A percentile compares a stretch with the other conserved stretches of the same genome.
These are phyloP conservation scores for Boletus pseudopeckii DNA, from an alignment of 768 basidiomycete species.

Conservation along the genomic window DNA sequence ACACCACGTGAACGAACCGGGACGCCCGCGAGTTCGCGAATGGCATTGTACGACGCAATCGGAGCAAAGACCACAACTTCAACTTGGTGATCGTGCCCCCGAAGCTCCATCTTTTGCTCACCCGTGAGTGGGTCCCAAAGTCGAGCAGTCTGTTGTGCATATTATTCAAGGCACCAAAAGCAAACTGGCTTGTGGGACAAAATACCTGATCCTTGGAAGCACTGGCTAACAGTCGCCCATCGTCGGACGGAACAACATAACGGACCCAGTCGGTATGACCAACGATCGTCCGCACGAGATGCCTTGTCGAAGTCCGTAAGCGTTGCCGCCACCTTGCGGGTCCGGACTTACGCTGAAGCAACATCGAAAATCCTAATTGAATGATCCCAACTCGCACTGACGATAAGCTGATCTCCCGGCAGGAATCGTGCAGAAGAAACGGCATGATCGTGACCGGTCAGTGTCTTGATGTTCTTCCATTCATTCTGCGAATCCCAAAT, in stretches of 20 bases:
- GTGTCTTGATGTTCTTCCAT: conserved; percentile 84
- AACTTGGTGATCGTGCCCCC: conserved; percentile 86
- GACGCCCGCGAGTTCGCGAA: conserved; percentile 73
- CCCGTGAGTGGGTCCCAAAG: conserved; percentile 73
- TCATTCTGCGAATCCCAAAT: conserved; percentile 89
- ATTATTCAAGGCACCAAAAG: neutral
- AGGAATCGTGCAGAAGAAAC: conserved; percentile 85
- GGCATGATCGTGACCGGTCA: conserved; percentile 88
- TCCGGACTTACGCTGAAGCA: conserved; percentile 65
- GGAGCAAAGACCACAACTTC: conserved; percentile 84
- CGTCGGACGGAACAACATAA: conserved; percentile 57
- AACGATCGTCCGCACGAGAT: conserved; percentile 69
- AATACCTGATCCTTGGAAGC: conserved; percentile 86
- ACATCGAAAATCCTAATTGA: conserved; percentile 87
- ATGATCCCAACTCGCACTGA: conserved; percentile 85
- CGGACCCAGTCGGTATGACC: conserved; percentile 89
- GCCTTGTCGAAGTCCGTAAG: conserved; percentile 39
- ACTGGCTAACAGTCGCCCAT: conserved; percentile 72
- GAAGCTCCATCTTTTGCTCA: conserved; percentile 75
- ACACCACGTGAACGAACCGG: conserved; percentile 44
- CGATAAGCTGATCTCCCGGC: conserved; percentile 77
- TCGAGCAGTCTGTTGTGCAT: conserved; percentile 57
- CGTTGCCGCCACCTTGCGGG: neutral
- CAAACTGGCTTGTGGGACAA: neutral
- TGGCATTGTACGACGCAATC: conserved; percentile 64